These are phyloP conservation scores for Pestalotiopsis sp. DNA, from an alignment of 2,329 filamentous ascomycete genomes.

Conservation along the genomic window DNA sequence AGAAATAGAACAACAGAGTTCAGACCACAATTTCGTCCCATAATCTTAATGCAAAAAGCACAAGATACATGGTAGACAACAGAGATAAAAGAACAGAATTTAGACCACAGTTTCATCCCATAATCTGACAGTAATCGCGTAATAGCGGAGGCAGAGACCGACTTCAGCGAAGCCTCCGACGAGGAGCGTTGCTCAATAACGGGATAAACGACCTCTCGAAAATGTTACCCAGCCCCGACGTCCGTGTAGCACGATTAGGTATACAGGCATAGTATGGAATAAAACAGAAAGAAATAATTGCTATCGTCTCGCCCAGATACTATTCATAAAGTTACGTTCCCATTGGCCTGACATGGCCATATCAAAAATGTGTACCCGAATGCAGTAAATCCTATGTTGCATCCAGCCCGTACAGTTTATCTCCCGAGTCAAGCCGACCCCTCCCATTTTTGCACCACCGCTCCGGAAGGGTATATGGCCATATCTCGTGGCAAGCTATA, in stretches of 20 bases:
- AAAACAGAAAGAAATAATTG: background rate
- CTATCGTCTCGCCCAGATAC: background rate
- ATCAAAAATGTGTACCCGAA: background rate
- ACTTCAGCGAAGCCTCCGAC: background rate
- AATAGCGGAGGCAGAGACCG: background rate
- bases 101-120: no score
- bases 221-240: background rate
- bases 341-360: no score
- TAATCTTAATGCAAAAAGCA: no score
- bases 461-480: background rate
- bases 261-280: background rate
- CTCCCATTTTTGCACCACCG: background rate
- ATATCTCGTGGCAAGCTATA: background rate
- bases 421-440: background rate
- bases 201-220: background rate
- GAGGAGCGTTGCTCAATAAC: background rate
- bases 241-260: background rate
- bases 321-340: no score
- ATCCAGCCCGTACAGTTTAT: background rate
- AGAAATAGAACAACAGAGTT: no score
- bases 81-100: no score
- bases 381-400: background rate
- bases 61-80: no score
- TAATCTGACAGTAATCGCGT: background rate
- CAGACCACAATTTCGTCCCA: no score